Base-by-base conservation (phyloP, 2,329 filamentous ascomycete species). In the Chaetomiaceae sp. region DNA sequence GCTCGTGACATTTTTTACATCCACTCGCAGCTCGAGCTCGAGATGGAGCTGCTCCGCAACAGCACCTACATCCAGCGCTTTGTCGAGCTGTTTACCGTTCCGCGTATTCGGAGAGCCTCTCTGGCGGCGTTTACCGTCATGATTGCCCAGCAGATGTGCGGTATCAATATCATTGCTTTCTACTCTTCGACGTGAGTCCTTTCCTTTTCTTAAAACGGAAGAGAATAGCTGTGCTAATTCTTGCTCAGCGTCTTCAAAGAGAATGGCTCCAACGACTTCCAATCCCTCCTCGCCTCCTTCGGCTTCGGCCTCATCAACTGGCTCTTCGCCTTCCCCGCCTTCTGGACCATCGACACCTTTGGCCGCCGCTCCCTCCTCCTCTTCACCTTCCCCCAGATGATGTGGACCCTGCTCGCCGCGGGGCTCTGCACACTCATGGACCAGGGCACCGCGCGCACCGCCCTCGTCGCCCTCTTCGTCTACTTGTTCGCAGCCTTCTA, bases 51-150 rank as follows among this genome's bases (percentile, higher is more conserved):
- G 27, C 68, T 76, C 19, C 71, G 67, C 29, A 63, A 76, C 6
- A 79, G 71, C 62, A 84, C 77, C 68, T 85, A 87, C 63, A 31
- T 82, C 46, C 79, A 73, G 20, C 81, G 86, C 15, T 83, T 89
- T 59, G 61, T 77, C 34, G 80, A 89, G 64, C 72, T 86, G 1
- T 87, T 89, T 63, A 87, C 82, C 11, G 78, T 89, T 53, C 84
- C 86, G 1, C 80, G 87, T 43, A 75, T 88, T 11, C 80, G 85
- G 14, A 79, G 85, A 37, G 90, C 90, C 3, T 91, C 84, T 3
- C 76, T 88, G 27, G 89, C 89, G 6, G 87, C 88, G 1, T 88
- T 84, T 59, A 82, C 83, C 1, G 88, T 92, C 60, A 95, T 95
- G 89, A 83, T 88, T 62, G 83, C 83, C 0, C 85, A 88, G 68